Base-by-base conservation (phyloP, 116 monocot genomes). In the Posidonia oceanica region DNA sequence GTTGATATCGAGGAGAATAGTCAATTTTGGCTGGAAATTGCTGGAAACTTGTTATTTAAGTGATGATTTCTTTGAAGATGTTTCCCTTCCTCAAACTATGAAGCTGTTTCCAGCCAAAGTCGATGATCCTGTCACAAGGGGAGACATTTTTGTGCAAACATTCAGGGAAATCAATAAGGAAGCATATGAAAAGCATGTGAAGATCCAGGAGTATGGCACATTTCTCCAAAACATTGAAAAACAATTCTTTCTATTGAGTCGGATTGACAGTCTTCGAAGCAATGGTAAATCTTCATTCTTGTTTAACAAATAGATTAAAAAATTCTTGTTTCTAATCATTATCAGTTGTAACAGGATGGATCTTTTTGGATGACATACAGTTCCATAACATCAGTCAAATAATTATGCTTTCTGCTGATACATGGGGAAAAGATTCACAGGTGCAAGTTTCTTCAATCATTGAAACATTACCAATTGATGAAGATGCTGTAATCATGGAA, bases 111-210 rank as follows among this genome's bases (percentile, higher is more conserved):
- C 93, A 8, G 75, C 79, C 14, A 82, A 81, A 71, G 83, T 98
- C 23, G 93, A 87, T 15, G 93, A 98, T 75, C 98, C 98, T 69
- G 68, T 69, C n/a, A 88, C 90, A 75, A 85, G 93, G 69, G 89
- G 90, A 52, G 93, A 98, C 71, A 90, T 98, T 72, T 62, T 98
- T 39, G 39, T 93, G 69, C 93, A 98, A 66, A 90, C 78, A 7
- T 64, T 98, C 36, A 84, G 75, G 68, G 89, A 92, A 63, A 80
- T 92, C 10, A 78, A 76, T 75, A 72, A 36, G 37, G 85, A 87
- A 74, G 66, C 53, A 59, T 60, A 72, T 58, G 53, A 62, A 63
- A 0, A 29, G 29, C 72, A 59, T 71, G 67, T 52, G 5, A 78
- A 70, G 48, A 67, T 80, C 29, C 59, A 71, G 76, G 41, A 44